phyloP scores from a whole-genome alignment of 2,329 filamentous ascomycete genomes.

The Chaetomium sp. region DNA sequence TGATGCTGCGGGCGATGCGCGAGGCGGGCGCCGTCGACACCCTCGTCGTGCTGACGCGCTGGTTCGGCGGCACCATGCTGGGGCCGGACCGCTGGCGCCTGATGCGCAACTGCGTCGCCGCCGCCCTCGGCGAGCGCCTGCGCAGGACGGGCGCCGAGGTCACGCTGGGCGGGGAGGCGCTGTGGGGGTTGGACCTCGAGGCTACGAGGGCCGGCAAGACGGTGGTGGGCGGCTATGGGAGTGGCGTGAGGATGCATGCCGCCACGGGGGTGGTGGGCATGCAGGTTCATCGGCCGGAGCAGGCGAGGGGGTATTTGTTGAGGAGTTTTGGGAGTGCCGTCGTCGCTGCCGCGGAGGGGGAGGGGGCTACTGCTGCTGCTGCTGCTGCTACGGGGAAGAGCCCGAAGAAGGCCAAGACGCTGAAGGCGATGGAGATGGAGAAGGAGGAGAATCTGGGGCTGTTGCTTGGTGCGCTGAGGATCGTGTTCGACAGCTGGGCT shows the following conservation, averaged over 20 bases:
- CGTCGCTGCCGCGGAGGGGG: slow-evolving; percentile 35
- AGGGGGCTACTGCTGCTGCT: not conserved
- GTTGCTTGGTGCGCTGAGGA: slow-evolving; percentile 69
- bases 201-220: slow-evolving; percentile 46
- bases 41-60: slow-evolving; percentile 61
- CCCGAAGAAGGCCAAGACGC: slow-evolving; percentile 51
- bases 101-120: slow-evolving; percentile 59
- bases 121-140: slow-evolving; percentile 56
- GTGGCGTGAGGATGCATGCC: slow-evolving; percentile 35
- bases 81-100: slow-evolving; percentile 64
- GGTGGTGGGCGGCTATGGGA: slow-evolving; percentile 37
- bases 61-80: slow-evolving; percentile 64
- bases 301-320: slow-evolving; percentile 61
- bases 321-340: slow-evolving; percentile 59
- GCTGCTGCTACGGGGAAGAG: slow-evolving; percentile 23
- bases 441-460: slow-evolving; percentile 70
- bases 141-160: slow-evolving; percentile 47
- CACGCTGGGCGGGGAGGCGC: slow-evolving; percentile 52
- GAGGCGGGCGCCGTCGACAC: slow-evolving; percentile 54
- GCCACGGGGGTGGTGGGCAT: slow-evolving; percentile 53
- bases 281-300: slow-evolving; percentile 74
- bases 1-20: slow-evolving; percentile 57
- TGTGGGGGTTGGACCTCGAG: slow-evolving; percentile 63
- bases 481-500: slow-evolving; percentile 75
- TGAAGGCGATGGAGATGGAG: slow-evolving; percentile 56